A percentile compares a stretch with the other conserved stretches of the same genome.
Conservation (phyloP, 164 flowering plant genomes). For the Magnolia sinica region DNA sequence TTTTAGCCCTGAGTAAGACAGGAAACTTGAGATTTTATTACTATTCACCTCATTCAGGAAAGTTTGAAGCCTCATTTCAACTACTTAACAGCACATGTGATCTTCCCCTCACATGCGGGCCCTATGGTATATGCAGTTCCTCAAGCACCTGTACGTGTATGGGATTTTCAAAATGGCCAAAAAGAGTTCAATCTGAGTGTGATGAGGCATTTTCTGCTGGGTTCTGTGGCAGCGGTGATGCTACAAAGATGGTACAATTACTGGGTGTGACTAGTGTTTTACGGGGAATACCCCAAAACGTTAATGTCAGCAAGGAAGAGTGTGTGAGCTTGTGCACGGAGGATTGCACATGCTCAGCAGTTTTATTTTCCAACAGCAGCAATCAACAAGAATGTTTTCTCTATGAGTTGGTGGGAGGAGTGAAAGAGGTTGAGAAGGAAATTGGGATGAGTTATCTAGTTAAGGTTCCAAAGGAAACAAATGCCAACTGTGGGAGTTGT, state of each 20-base stretch:
- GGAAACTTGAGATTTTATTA: constrained; percentile 68
- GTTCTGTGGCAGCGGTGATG: constrained; percentile 28
- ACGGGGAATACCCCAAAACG: constrained; percentile 21
- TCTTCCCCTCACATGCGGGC: constrained; percentile 75
- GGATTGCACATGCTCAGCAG: constrained; percentile 66
- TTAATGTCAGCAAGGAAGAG: constrained; percentile 43
- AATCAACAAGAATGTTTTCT: constrained; percentile 35
- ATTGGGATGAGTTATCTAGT: constrained; percentile 45
- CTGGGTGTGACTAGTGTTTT: constrained; percentile 45
- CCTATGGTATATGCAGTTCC: constrained; percentile 64
- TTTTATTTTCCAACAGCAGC: constrained; percentile 28
- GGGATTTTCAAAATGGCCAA: constrained; percentile 9
- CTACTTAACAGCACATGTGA: constrained; percentile 67
- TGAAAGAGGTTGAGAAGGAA: constrained; percentile 45
- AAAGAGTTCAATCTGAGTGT: constrained; percentile 26
- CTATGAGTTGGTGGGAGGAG: constrained; percentile 58
- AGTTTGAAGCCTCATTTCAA: constrained; percentile 58
- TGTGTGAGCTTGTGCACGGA: constrained; percentile 48
- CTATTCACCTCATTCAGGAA: constrained; percentile 42
- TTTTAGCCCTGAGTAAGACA: constrained; percentile 51
- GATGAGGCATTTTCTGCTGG: constrained; percentile 20
- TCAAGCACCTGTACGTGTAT: constrained; percentile 62
- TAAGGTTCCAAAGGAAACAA: constrained; percentile 59
- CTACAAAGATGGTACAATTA: constrained; percentile 57
- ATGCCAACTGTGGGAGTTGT: constrained; percentile 16